phyloP scores from a whole-genome alignment of 2,329 filamentous ascomycete genomes.

The Alternaria tenuissima region DNA sequence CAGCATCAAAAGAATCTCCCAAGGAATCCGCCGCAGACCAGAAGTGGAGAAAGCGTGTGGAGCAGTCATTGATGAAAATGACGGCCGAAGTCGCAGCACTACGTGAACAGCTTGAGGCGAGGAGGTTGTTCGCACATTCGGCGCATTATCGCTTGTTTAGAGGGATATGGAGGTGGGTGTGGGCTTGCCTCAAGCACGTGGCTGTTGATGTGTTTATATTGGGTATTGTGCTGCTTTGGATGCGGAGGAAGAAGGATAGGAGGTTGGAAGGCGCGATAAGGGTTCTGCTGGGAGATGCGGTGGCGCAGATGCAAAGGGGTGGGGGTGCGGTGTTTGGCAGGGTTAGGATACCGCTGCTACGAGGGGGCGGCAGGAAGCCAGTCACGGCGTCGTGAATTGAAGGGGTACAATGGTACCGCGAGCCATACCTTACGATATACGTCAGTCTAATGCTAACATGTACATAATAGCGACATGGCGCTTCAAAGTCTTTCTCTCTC shows the following conservation, averaged over 20 bases:
- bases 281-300: conserved; percentile 63
- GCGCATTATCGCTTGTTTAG: conserved; percentile 68
- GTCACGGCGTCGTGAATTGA: background rate
- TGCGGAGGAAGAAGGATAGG: conserved; percentile 74
- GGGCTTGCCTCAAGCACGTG: conserved; percentile 81
- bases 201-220: conserved; percentile 74
- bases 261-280: conserved; percentile 78
- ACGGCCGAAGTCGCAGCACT: conserved; percentile 92
- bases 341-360: conserved; percentile 35
- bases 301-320: conserved; percentile 49
- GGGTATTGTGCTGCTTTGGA: conserved; percentile 72
- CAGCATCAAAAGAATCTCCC: background rate
- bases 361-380: conserved; percentile 22
- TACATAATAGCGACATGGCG: background rate
- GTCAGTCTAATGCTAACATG: background rate
- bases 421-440: background rate
- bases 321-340: conserved; percentile 36
- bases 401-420: background rate
- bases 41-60: conserved; percentile 83
- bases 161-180: conserved; percentile 58
- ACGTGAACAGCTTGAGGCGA: conserved; percentile 85
- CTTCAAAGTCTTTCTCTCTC: too few species aligned
- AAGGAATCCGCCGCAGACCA: conserved; percentile 49
- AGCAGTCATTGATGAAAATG: conserved; percentile 85
- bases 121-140: conserved; percentile 74